Base-by-base conservation (phyloP, 139 green algal species). In the Micractinium sp. region DNA sequence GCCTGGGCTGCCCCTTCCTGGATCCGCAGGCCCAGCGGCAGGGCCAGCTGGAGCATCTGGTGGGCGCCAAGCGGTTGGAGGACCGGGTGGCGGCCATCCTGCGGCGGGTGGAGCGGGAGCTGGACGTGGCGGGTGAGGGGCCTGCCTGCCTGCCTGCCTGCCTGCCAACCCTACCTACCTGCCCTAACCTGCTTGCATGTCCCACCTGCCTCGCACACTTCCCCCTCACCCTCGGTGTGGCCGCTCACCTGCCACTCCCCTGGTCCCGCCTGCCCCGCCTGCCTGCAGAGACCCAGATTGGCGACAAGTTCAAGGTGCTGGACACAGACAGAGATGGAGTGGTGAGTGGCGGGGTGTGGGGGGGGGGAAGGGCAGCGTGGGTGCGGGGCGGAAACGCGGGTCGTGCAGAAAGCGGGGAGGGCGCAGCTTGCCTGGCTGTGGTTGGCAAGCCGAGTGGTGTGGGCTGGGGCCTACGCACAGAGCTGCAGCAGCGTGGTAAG, bases 291-390 rank as follows among this genome's bases (percentile, higher is more conserved):
- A 47, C 76, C 47, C 91, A 94, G 38, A 96, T 97, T 78, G 94
- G 94, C 35, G 91, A 93, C 61, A 90, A 83, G 61, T 91, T 98
- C 89, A 92, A 96, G 60, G 90, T 98, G 38, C 86, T 98, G 36
- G 96, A 98, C 89, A 74, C 92, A 31, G 96, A 98, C 89, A 89
- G 93, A n/a, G 96, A 98, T 85, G 96, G 94, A 81, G 56, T 96
- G 82, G 92, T 94, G 78, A 66, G 85, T 47, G 22, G 73, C n/a
- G 33, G 22, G 73, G 25, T 29, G 9, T 29, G 66, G 66, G 23
- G 76, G 12, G 76, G n/a, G 16, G 73, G 4, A 9, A 13, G 15
- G 3, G 73, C 15, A 79, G 31, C 3, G 2, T 79, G n/a, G n/a
- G 31, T 22, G 4, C 23, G 27, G 23, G n/a, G 73, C 27, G 3